These are phyloP conservation scores for Castanea sativa DNA, from an alignment of 306 rosid genomes.

Conservation along the genomic window DNA sequence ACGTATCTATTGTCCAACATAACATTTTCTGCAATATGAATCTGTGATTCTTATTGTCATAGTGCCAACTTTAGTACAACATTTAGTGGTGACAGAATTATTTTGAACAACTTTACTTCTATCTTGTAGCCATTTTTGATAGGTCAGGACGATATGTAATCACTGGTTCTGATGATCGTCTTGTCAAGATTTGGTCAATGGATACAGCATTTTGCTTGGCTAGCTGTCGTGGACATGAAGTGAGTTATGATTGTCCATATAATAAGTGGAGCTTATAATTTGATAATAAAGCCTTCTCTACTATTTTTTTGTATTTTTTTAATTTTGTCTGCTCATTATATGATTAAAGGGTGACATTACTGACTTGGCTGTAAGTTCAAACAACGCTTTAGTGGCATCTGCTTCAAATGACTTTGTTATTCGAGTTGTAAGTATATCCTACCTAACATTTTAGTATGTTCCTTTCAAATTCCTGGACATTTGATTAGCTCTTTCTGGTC, in stretches of 20 bases:
- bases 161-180: conserved; percentile 91
- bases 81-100: background rate
- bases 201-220: conserved; percentile 90
- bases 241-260: conserved; percentile 44
- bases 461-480: conserved; percentile 6
- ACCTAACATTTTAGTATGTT: conserved; percentile 7
- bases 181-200: conserved; percentile 96
- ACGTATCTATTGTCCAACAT: background rate
- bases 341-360: conserved; percentile 77
- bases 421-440: conserved; percentile 69
- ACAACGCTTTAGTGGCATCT: conserved; percentile 89
- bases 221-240: conserved; percentile 94
- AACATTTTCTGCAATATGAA: background rate
- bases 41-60: background rate
- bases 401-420: conserved; percentile 84
- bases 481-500: conserved; percentile 29
- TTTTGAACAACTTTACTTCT: conserved; percentile 23
- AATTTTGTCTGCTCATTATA: conserved; percentile 22
- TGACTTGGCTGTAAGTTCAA: conserved; percentile 71
- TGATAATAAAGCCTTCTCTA: conserved; percentile 8
- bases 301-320: background rate
- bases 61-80: background rate
- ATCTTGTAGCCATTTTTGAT: conserved; percentile 85
- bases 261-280: conserved; percentile 20
- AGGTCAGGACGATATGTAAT: conserved; percentile 86